Evolutionary conservation across 495 filamentous ascomycete species (phyloP).

Genomic region (Aspergillus asperescens): DNA sequence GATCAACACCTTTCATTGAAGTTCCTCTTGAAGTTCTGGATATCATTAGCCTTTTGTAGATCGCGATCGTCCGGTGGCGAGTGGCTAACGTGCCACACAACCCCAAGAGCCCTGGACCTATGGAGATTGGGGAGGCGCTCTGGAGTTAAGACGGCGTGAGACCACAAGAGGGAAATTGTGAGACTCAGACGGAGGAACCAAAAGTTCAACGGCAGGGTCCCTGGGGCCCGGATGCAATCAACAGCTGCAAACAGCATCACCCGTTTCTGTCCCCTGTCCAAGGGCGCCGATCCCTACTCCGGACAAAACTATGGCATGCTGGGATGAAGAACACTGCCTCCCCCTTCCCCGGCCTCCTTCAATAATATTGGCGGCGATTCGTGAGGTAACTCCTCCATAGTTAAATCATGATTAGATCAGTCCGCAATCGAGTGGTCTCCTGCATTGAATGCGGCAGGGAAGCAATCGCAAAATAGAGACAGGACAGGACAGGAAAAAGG

Average conservation of each 20-base stretch:
- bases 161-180: not conserved
- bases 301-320: constrained; percentile 26
- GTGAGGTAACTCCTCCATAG: too few relatives aligned
- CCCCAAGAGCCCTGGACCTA: not conserved
- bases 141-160: not conserved
- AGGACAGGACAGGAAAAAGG: not conserved
- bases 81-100: not conserved
- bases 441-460: not conserved
- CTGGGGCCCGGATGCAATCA: constrained; percentile 13
- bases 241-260: constrained; percentile 27
- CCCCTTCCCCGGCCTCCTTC: constrained; percentile 25
- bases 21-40: too few relatives aligned
- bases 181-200: not conserved
- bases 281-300: constrained; percentile 22
- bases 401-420: constrained; percentile 1
- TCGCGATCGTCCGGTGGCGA: not conserved
- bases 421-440: too few relatives aligned
- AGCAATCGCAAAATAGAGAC: not conserved
- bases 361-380: too few relatives aligned
- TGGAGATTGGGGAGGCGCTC: not conserved
- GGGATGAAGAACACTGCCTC: constrained; percentile 32
- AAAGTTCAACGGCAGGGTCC: too few relatives aligned
- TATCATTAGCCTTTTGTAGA: not conserved
- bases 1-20: too few relatives aligned
- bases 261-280: constrained; percentile 7